Conservation (phyloP, 805 yeast species). For the Kregervanrija fluxuum region DNA sequence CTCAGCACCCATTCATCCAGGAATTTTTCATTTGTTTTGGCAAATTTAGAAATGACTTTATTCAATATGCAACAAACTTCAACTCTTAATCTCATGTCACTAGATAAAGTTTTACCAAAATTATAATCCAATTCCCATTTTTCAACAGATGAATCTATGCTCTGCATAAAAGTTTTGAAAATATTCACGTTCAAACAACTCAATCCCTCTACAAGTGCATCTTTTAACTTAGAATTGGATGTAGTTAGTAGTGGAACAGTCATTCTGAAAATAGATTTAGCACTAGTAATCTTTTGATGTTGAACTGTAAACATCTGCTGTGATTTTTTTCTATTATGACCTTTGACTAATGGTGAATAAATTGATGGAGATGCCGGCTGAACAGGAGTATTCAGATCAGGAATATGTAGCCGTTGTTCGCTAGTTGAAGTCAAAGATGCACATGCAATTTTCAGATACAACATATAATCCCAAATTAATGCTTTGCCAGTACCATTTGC, state of each 20-base stretch:
- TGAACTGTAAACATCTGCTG: conserved; percentile 76
- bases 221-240: conserved; percentile 62
- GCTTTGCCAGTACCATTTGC: conserved; percentile 18
- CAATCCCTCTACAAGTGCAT: conserved; percentile 83
- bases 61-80: conserved; percentile 73
- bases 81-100: conserved; percentile 39
- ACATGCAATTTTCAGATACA: conserved; percentile 85
- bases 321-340: conserved; percentile 69
- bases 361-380: conserved; percentile 12
- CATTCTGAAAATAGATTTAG: conserved; percentile 81
- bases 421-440: conserved; percentile 83
- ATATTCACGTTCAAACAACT: conserved; percentile 88
- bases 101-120: not conserved
- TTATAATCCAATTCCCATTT: conserved; percentile 35
- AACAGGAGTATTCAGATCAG: conserved; percentile 10
- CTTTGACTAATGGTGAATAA: conserved; percentile 40
- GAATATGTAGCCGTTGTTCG: conserved; percentile 70
- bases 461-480: conserved; percentile 37
- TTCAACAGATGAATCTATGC: conserved; percentile 52
- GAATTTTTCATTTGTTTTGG: conserved; percentile 41
- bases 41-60: conserved; percentile 59
- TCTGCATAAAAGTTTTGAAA: conserved; percentile 73
- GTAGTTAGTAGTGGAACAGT: conserved; percentile 75
- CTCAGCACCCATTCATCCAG: conserved; percentile 64
- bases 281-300: conserved; percentile 89